A percentile compares a stretch with the other conserved stretches of the same genome.
Evolutionary conservation across 495 filamentous ascomycete genomes (phyloP).

Genomic region (Staphylotrichum longicolle): DNA sequence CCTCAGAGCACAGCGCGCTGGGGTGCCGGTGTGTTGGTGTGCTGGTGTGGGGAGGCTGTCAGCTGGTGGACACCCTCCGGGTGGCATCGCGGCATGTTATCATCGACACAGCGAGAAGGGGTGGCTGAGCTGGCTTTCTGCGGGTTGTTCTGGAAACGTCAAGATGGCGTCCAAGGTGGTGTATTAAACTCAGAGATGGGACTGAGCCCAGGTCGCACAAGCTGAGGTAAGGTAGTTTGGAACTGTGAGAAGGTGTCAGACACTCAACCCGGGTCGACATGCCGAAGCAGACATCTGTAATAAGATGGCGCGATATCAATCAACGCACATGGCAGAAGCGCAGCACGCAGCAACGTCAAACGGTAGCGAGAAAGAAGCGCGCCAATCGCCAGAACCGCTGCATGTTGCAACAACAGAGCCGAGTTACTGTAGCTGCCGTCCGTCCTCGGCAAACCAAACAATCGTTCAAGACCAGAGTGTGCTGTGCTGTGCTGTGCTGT

Average conservation of each 20-base stretch:
- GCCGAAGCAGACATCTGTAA: background rate
- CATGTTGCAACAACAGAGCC: too few relatives aligned
- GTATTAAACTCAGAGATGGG: too few relatives aligned
- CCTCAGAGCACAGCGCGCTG: too few relatives aligned
- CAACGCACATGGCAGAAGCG: too few relatives aligned
- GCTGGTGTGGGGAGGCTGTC: background rate
- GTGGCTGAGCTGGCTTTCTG: background rate
- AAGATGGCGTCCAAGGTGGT: background rate
- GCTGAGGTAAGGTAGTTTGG: too few relatives aligned
- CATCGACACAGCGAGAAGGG: background rate
- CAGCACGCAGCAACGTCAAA: background rate
- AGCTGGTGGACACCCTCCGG: slow-evolving; percentile 2
- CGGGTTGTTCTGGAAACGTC: background rate
- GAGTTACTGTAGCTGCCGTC: too few relatives aligned
- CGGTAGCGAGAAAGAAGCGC: background rate
- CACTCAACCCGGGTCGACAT: background rate
- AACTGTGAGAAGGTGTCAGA: too few relatives aligned
- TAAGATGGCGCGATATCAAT: background rate
- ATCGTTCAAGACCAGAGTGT: too few relatives aligned
- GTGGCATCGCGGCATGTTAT: slow-evolving; percentile 2
- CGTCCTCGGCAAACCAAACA: too few relatives aligned
- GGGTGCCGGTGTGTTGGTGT: too few relatives aligned
- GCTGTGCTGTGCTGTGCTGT: too few relatives aligned
- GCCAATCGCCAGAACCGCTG: background rate
- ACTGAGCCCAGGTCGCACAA: too few relatives aligned